These are phyloP conservation scores for Leccinum barrowsii DNA, from an alignment of 768 basidiomycete genomes.

Conservation along the genomic window DNA sequence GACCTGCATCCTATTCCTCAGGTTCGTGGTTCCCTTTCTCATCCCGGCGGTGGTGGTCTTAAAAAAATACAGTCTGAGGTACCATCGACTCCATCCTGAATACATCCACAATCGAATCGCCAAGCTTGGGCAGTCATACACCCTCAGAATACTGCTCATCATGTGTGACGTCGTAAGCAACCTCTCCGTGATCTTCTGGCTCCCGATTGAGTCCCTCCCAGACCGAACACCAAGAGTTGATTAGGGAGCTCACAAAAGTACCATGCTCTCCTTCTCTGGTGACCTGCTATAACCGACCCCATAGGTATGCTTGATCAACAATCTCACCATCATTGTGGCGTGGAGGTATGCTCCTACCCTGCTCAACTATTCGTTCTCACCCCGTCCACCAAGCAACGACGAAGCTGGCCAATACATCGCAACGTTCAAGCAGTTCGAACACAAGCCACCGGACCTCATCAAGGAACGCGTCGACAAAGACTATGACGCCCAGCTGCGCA, in stretches of 20 bases:
- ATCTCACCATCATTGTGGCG: slow-evolving; percentile 86
- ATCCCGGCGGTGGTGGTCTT: background rate
- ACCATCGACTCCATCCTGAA: slow-evolving; percentile 96
- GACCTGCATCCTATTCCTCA: slow-evolving; percentile 88
- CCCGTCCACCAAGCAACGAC: slow-evolving; percentile 53
- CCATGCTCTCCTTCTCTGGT: slow-evolving; percentile 5
- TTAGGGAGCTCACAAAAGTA: slow-evolving; percentile 90
- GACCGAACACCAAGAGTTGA: slow-evolving; percentile 88
- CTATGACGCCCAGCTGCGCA: slow-evolving; percentile 76
- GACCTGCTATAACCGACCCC: slow-evolving; percentile 1
- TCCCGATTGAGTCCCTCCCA: slow-evolving; percentile 27
- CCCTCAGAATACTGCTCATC: slow-evolving; percentile 79
- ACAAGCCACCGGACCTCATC: slow-evolving; percentile 89
- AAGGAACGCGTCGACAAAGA: slow-evolving; percentile 93
- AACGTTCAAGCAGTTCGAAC: slow-evolving; percentile 90
- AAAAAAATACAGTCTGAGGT: slow-evolving; percentile 61
- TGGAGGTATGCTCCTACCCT: slow-evolving; percentile 64
- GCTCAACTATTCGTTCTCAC: slow-evolving; percentile 1
- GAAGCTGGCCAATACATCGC: slow-evolving; percentile 91
- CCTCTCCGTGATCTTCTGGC: background rate
- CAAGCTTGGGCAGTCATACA: slow-evolving; percentile 77
- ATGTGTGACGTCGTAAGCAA: slow-evolving; percentile 84
- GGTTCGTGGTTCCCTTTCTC: slow-evolving; percentile 40
- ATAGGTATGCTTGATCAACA: slow-evolving; percentile 85
- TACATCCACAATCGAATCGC: slow-evolving; percentile 92